These are phyloP conservation scores for Calonectria pseudoturangicola DNA, from an alignment of 2,329 filamentous ascomycete species.

Conservation along the genomic window DNA sequence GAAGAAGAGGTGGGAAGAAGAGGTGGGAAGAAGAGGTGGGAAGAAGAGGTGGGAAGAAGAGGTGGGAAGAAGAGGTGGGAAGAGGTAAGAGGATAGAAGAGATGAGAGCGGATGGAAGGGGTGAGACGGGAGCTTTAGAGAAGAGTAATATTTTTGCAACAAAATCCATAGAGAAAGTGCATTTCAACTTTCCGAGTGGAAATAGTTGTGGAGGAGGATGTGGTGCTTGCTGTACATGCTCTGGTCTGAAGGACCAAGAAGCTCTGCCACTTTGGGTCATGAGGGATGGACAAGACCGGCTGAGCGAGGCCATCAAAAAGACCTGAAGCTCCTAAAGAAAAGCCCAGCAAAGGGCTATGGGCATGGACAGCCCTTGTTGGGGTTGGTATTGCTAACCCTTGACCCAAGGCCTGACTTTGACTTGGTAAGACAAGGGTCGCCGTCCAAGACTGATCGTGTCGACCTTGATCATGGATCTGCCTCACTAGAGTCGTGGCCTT, in stretches of 20 bases:
- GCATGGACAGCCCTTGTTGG: neutral
- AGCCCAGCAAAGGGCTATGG: neutral
- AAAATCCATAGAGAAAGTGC: too few species aligned
- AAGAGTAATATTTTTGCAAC: too few species aligned
- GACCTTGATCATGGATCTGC: neutral
- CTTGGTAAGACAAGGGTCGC: neutral
- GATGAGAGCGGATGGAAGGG: neutral
- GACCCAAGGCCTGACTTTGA: neutral
- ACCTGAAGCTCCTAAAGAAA: neutral
- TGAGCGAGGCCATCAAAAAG: neutral
- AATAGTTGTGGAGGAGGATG: neutral
- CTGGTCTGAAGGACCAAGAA: neutral
- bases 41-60: too few species aligned
- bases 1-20: slow-evolving; percentile 1
- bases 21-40: neutral
- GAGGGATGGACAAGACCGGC: neutral
- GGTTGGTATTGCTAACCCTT: neutral
- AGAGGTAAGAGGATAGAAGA: too few species aligned
- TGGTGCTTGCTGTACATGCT: neutral
- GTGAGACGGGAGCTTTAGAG: neutral
- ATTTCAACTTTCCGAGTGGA: neutral
- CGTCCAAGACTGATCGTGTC: neutral
- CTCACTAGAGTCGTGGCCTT: neutral
- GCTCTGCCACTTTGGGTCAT: neutral
- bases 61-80: neutral